Base-by-base conservation (phyloP, 768 basidiomycete genomes). In the Leccinum rimulosum region DNA sequence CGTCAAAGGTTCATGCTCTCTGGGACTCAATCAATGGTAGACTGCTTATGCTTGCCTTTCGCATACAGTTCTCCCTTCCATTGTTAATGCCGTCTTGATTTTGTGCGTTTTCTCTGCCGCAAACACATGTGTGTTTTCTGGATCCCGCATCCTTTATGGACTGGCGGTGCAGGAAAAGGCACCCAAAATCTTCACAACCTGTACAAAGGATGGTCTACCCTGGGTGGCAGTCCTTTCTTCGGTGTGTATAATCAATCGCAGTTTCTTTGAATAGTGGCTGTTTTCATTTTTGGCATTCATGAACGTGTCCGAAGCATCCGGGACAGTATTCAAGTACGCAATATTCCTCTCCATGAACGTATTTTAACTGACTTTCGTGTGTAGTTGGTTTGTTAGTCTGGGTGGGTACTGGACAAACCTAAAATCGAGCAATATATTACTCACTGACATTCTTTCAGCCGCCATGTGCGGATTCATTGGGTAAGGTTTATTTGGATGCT, bases 41-140 rank as follows among this genome's bases (percentile, higher is more conserved):
- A 52, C 56, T n/a, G 30, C n/a, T 57, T 6, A 68, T 27, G 7
- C 19, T 1, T 36, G 30, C 12, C 6, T 36, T 40, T 52, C n/a
- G 19, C 15, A 9, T 25, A 12, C 30, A 80, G 84, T 78, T 10
- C 76, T 89, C 33, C 84, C 84, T 6, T 82, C 83, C 50, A 82
- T 93, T 66, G 80, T 93, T 72, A 93, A 93, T 66, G 89, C 83
- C 11, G 79, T 77, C 56, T 77, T 92, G 66, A 82, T 93, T 68
- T 83, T 90, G 5, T 82, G 82, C 62, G 86, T 87, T 3, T 86
- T 89, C 77, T 89, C 87, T 28, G 85, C 88, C 15, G 85, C 82
- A 54, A 89, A 86, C 73, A 76, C 77, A 64, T 87, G 56, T 19
- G 2, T 68, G 4, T 69, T 69, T 27, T 38, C 67, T n/a, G 65